Evolutionary conservation across 2,329 filamentous ascomycete genomes (phyloP), one percentile per base, ranked within the genome.

Genomic region (Metarhizium album): DNA sequence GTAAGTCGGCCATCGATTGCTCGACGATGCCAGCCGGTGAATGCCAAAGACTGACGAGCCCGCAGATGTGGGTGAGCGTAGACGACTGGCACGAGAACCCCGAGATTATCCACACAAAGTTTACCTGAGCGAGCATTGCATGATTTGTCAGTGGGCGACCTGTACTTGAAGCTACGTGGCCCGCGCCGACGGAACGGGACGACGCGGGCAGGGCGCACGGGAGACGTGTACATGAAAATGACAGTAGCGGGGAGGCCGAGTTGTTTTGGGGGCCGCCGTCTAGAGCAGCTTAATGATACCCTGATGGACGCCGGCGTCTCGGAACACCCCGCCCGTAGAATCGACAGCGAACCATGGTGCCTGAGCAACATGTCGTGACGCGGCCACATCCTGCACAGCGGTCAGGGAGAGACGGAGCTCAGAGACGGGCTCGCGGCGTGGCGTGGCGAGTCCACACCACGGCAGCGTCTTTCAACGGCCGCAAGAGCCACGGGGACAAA

Each of bases 81-180:
- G 93, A 97, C 65, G 93, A 98, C 75, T 98, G 93, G 93, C 93
- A 98, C 68, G 93, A 98, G 78, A 95, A 98, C 66, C 93, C 93
- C 18, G 91, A 98, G 65, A 93, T 98, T 62, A 97, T 98, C 65
- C 91, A 97, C 71, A 93, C 89, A 64, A 97, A 95, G 71, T 95
- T 97, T 70, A 90, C 89, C 62, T 96, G 77, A 70, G 33, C 14
- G 33, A 35, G 33, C 33, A 35, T 35, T 35, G 20, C 40, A 43
- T 29, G 27, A 9, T 29, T 29, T 29, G 27, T 8, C 27, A 29
- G 11, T 3, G 27, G 27, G 27, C 27, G 11, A n/a, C n/a, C n/a
- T n/a, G n/a, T n/a, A n/a, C n/a, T n/a, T n/a, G n/a, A n/a, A n/a
- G n/a, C n/a, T n/a, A n/a, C n/a, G n/a, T n/a, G n/a, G n/a, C n/a